Base-by-base conservation (phyloP, 2,329 filamentous ascomycete species). In the Septoria linicola region DNA sequence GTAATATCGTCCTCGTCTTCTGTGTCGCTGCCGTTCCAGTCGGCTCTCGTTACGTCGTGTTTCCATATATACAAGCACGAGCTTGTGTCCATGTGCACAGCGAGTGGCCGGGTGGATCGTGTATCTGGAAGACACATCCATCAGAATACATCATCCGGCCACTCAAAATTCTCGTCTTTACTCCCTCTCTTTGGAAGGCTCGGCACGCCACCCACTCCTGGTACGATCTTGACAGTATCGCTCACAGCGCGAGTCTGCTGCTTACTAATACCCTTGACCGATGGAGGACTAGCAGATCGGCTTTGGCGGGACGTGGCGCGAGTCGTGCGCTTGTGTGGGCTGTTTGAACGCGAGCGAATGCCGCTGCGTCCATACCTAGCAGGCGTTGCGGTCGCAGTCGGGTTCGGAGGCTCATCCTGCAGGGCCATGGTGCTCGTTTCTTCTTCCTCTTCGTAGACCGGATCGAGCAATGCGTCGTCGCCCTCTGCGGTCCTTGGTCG, bases 361-460 rank as follows among this genome's bases (percentile, higher is more conserved):
- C 55, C 41, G 43, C 46, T 45, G 43, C 53, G 59, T 30, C 49
- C 53, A 53, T 55, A 59, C 49, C 59, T 61, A 11, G 60, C 59
- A n/a, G 63, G 63, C 21, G 65, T 66, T 27, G 63, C 63, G 17
- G 51, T 54, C 30, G 63, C 59, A 7, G 64, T 65, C 1, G 66
- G 64, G 34, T 62, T 58, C 14, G 53, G 48, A 13, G 65, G 56
- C 11, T 58, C 59, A 36, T 62, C 55, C 13, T 64, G 63, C 41
- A 63, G 48, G 5, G 61, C 42, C n/a, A 32, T 32, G 10, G 45
- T 51, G 17, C 53, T 41, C 4, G 42, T 54, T 14, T 63, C 64
- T 40, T 64, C 63, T 45, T 69, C 64, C 50, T 68, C 66, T 36
- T 69, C 67, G 49, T 62, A 64, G 27, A 69, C 59, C 3, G 66